Evolutionary conservation across 352 stramenopile genomes (phyloP), one percentile per base, ranked within the genome.

Genomic region (Phytophthora rubi): DNA sequence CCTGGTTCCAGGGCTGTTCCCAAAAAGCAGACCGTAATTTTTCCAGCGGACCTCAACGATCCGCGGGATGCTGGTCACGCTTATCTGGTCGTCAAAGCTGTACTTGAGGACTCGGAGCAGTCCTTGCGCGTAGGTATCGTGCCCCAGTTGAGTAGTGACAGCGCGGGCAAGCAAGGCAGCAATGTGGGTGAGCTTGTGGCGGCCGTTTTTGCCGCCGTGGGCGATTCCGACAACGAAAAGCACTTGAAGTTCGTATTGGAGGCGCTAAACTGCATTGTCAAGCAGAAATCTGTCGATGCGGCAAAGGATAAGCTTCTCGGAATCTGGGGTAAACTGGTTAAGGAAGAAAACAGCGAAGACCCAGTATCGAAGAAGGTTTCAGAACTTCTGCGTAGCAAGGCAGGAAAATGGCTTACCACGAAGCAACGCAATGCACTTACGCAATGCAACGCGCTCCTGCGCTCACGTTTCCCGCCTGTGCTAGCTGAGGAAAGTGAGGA

Each of bases 1-100:
- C 57, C 70, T 48, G 67, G 65, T 1, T 90, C 87, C 6, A 68
- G 82, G 10, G 35, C 65, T 21, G 39, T 81, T 0, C 75, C 87
- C 0, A 94, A 94, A 71, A 93, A 92, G 65, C 83, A 94, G 39
- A 90, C 85, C 0, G 45, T 94, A 30, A 78, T 94, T 30, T 89
- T 93, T 32, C 70, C 70, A 28, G 82, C 62, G 1, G 73, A 93
- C 65, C 66, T 94, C 3, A 77, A 76, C 23, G 66, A 92, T 59
- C 72, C 61, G 21, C 71, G 75, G 9, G 77, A 92, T 54, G 85
- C 83, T 32, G 74, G 60, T n/a, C 81, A 93, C 71, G 81, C 77
- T 0, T 87, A 85, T 37, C 63, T 77, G 21, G 62, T 83, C 44
- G 76, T 92, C 26, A 94, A 94, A 58, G 79, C 82, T 26, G 71